A percentile compares a stretch with the other conserved stretches of the same genome.
Evolutionary conservation across 2,329 filamentous ascomycete species (phyloP).

Genomic region (Aspergillus floridensis): DNA sequence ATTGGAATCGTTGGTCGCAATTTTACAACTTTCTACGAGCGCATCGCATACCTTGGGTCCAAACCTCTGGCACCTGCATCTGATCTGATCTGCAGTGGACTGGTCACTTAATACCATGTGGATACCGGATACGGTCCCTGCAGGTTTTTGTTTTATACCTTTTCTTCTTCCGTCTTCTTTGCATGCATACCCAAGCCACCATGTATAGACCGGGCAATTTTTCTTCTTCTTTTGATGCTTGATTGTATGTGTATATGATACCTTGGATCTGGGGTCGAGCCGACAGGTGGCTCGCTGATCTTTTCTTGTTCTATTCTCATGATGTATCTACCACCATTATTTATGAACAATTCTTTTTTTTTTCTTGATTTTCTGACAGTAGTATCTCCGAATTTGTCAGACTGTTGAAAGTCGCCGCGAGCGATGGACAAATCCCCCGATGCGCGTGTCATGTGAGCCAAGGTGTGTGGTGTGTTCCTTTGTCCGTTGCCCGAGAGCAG

Average conservation of each 20-base stretch:
- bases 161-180: constrained; percentile 19
- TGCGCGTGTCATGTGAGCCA: background rate
- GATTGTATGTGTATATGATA: constrained; percentile 37
- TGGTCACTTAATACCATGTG: constrained; percentile 13
- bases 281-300: background rate
- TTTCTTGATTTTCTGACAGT: background rate
- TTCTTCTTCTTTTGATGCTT: constrained; percentile 9
- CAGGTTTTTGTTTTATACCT: constrained; percentile 14
- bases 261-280: constrained; percentile 20
- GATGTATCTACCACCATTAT: constrained; percentile 10
- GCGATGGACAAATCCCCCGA: background rate
- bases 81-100: constrained; percentile 20
- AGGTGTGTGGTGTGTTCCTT: background rate
- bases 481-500: background rate
- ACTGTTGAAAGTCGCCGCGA: background rate
- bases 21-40: constrained; percentile 13
- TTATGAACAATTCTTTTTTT: background rate
- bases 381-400: background rate
- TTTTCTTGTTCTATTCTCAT: constrained; percentile 2
- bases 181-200: constrained; percentile 24
- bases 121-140: constrained; percentile 4
- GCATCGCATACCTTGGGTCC: constrained; percentile 14
- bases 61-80: background rate
- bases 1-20: background rate
- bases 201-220: constrained; percentile 28